Base-by-base conservation (phyloP, 2,329 filamentous ascomycete genomes). In the Colletotrichum tofieldiae region DNA sequence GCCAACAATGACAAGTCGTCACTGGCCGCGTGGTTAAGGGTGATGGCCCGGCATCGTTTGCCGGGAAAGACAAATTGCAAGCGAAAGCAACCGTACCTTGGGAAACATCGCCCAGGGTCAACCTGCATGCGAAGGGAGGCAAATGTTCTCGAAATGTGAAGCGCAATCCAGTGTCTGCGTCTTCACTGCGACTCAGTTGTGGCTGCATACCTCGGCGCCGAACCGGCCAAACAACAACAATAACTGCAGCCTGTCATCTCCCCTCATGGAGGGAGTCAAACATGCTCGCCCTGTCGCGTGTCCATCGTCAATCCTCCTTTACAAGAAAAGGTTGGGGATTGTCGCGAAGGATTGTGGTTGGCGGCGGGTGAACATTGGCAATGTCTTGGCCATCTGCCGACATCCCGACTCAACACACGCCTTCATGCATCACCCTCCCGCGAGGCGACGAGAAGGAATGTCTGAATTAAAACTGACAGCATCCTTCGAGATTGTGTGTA, bases 171-270 rank as follows among this genome's bases (percentile, higher is more conserved):
- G 54, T 71, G 18, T 49, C 29, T 54, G 43, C 20, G 20, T 35
- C 45, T 39, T 51, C 35, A 18, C 18, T 23, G 35, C 3, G 20
- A n/a, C 5, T n/a, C 45, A 18, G 35, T 43, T 54, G 56, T 59
- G 64, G 64, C 68, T 71, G 68, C 29, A 43, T 37, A 11, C 35
- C 18, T 69, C 65, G 65, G 69, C 69, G 62, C 69, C 69, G 69
- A 64, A n/a, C 14, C 65, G 65, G 69, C 65, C 49, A 58, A 59
- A 69, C 29, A 55, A 39, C 43, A 41, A 5, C 18, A 68, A 39
- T 23, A 7, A 43, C 35, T 37, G 23, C 39, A 29, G 55, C 43
- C 58, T 52, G 41, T 35, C 12, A 26, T 11, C 51, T 52, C 8
- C 20, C 20, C 41, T 32, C 29, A 32, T 6, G 29, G 29, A 32